Base-by-base conservation (phyloP, 352 stramenopile species). In the Phytophthora citricola region DNA sequence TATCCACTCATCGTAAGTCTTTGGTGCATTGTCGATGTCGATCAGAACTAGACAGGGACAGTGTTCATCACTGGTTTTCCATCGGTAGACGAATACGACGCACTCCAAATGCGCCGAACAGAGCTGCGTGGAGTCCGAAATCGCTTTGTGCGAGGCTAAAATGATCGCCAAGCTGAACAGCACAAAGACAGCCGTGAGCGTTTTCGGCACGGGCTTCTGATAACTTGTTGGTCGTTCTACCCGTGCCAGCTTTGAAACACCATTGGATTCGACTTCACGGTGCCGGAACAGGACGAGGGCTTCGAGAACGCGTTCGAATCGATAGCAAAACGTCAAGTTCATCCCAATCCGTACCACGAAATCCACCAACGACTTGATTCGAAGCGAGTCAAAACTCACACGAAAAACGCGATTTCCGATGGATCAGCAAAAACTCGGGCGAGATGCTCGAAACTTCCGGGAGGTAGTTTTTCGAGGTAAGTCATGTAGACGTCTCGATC, bases 11-110 rank as follows among this genome's bases (percentile, higher is more conserved):
- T 61, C 44, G 26, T 69, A 77, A 7, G 40, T 68, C 17, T 54
- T 64, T 0, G 57, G 64, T 5, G 56, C 44, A 32, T 57, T 11
- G 11, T 76, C 48, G 3, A 58, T 22, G 43, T 85, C 67, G 27
- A 86, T 69, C 24, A 72, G 66, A 5, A 66, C 63, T 1, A 81
- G 44, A 14, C 77, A 86, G 1, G 71, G 66, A 32, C 77, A 85
- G 8, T 10, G 6, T 34, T 34, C 31, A 34, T 34, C 31, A 12
- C 31, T 0, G 4, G 45, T 17, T 4, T 62, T 57, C 56, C 50
- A 71, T 5, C n/a, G 41, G 29, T 68, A 40, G 6, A 55, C 41
- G 29, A 62, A 56, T 1, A 61, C 61, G 9, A 67, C 66, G 20
- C 66, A 74, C 36, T 66, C 43, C n/a, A 43, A 48, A 38, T 63